Evolutionary conservation across 1,139 yeast species (phyloP), one percentile per base, ranked within the genome.

Genomic region (Magnusiomyces paraingens): DNA sequence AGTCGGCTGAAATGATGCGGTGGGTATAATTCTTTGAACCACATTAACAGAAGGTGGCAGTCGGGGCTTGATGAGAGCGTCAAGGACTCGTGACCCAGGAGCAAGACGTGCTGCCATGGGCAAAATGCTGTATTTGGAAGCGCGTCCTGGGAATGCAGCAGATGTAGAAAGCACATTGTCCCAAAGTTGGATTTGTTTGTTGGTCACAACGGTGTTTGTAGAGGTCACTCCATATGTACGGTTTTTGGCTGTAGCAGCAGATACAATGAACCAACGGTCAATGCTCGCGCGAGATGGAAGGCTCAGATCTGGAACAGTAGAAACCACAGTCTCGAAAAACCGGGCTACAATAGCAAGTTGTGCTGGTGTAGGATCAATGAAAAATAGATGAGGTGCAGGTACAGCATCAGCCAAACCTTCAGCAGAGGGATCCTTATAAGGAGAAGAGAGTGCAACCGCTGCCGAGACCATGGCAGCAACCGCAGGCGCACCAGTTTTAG

Each of bases 1-100:
- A 10, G 18, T 22, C 20, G 46, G 46, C 62, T 3, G 81, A 76
- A 53, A 78, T 70, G 43, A 40, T 3, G 56, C 56, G 26, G 56
- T 38, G 17, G 41, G 32, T 15, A 15, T 22, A 17, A 55, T 41
- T 14, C 51, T 53, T 42, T 55, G 55, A 6, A 47, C 41, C 3
- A 52, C 54, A 17, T 49, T 49, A 6, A 62, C 56, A 11, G 58
- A 50, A 2, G 88, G 79, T 1, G 96, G 96, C 61, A 89, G 80
- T 60, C 94, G 75, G 41, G 96, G 95, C 62, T 86, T 86, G 57
- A 81, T 77, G 62, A 88, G 73, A 2, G 82, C 76, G 64, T 83
- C 81, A 59, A 61, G 54, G 32, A 87, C 67, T 3, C 77, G 70
- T 36, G 70, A 71, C 52, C 73, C 71, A 1, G 66, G 61, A 39